A percentile compares a stretch with the other conserved stretches of the same genome.
phyloP scores from a whole-genome alignment of 257 asterid species.

The Scutellaria baicalensis region DNA sequence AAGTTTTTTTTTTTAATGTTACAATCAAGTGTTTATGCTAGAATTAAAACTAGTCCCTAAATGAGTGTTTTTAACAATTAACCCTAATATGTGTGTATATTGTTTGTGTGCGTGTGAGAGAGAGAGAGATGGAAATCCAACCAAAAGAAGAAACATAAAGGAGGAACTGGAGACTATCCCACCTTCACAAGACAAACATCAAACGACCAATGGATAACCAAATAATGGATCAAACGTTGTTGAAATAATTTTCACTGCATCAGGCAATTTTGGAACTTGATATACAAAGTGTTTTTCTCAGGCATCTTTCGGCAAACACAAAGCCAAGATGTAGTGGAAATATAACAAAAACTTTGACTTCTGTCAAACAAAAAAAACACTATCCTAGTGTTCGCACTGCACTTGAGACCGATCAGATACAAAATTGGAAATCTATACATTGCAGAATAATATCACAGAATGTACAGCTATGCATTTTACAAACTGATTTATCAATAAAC shows the following conservation, averaged over 20 bases:
- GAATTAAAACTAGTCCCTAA: too few species aligned
- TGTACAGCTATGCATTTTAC: conserved; percentile 16
- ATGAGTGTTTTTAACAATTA: too few species aligned
- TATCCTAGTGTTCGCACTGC: background rate
- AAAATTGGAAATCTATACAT: conserved; percentile 18
- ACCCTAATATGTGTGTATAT: too few species aligned
- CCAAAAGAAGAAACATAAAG: too few species aligned
- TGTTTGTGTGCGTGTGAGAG: too few species aligned
- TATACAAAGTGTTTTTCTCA: background rate
- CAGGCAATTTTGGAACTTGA: background rate
- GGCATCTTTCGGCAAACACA: too few species aligned
- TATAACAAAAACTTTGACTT: background rate
- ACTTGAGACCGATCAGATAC: background rate
- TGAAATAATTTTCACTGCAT: background rate
- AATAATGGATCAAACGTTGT: background rate
- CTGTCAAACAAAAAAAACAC: too few species aligned
- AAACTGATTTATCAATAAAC: conserved; percentile 16
- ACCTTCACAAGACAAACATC: background rate
- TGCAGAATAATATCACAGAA: conserved; percentile 14
- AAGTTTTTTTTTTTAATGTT: too few species aligned
- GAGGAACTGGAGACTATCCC: too few species aligned
- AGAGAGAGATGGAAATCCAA: too few species aligned
- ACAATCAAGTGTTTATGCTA: too few species aligned
- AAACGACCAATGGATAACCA: background rate
- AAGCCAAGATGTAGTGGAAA: background rate